Evolutionary conservation across 208 protist species (phyloP), one percentile per base, ranked within the genome.

Genomic region (Acanthamoeba lenticulata): DNA sequence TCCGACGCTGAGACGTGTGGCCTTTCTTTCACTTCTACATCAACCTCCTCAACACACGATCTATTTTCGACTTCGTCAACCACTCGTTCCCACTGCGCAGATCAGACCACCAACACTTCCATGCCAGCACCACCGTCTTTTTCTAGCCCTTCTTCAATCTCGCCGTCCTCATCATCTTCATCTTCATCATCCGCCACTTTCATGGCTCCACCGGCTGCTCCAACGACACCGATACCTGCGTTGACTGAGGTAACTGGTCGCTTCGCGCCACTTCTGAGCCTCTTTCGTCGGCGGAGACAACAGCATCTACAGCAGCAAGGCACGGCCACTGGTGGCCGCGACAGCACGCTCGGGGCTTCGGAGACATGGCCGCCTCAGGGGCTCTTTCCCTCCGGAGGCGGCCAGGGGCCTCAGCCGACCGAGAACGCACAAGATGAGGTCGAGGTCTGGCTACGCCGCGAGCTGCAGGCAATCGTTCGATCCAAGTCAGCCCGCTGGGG

Each of bases 281-380:
- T 45, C 27, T 36, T 81, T 36, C 69, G 69, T 4, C 34, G 69
- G 21, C 69, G 69, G 38, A 40, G 69, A 21, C 69, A 47, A 29
- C 69, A 47, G 36, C 60, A 67, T 29, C 60, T 67, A 67, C 60
- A 67, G 36, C 55, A 27, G n/a, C 55, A 62, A 29, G n/a, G n/a
- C 60, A 19, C 9, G 29, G 29, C 0, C 60, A 67, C 13, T 17
- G 69, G 69, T 36, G 69, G 69, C 7, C 38, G 69, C 15, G 69
- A 45, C 69, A 36, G 19, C 60, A 67, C 60, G 1, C 29, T 67
- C n/a, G 60, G 60, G 6, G 60, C 60, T 7, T 67, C 60, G 60
- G 69, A 47, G 69, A 81, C 69, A 19, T 81, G 69, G 69, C 69
- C 69, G 69, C 69, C 69, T 1, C 69, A 81, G 69, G 60, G 60